Base-by-base conservation (phyloP, 2,329 filamentous ascomycete genomes). In the Bipolaris cookei region DNA sequence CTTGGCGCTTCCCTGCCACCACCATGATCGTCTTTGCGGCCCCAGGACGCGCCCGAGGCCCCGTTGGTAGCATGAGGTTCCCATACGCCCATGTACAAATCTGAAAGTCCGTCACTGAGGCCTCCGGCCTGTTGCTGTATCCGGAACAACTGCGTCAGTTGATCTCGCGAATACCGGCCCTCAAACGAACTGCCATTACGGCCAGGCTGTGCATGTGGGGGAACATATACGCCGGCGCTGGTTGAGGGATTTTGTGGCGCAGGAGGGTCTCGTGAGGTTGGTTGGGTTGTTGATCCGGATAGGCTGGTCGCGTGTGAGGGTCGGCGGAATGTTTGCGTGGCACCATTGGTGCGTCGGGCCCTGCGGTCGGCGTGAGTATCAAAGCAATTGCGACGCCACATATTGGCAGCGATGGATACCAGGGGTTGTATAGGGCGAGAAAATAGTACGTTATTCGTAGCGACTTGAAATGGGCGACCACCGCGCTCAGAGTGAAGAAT, bases 81-180 rank as follows among this genome's bases (percentile, higher is more conserved):
- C 92, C 92, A 97, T 59, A 87, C 87, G 53, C 87, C 83, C 67
- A 90, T 84, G 71, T 89, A 93, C 54, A 96, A 83, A 59, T 83
- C 82, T 43, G 88, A 83, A 37, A 92, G 79, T 62, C 88, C 85
- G 58, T 86, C 83, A 50, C 82, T 83, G 60, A 85, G 81, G 51
- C 77, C 77, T 43, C 82, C 80, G 39, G 80, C 80, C 65, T 84
- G 81, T 59, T 80, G 78, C 68, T 87, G 84, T 55, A 78, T 76
- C 66, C 84, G 86, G 77, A 86, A 94, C 64, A 97, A 84, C 54
- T 88, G 85, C 56, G 97, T 81, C 61, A 97, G 81, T 63, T 96
- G 86, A 2, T 93, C 90, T 76, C 88, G 91, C 62, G 86, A 87
- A 77, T 96, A 96, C 66, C 90, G 87, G 58, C 81, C 80, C 46